Evolutionary conservation across 2,329 filamentous ascomycete species (phyloP), one percentile per base, ranked within the genome.

Genomic region (Penicillium sp.): DNA sequence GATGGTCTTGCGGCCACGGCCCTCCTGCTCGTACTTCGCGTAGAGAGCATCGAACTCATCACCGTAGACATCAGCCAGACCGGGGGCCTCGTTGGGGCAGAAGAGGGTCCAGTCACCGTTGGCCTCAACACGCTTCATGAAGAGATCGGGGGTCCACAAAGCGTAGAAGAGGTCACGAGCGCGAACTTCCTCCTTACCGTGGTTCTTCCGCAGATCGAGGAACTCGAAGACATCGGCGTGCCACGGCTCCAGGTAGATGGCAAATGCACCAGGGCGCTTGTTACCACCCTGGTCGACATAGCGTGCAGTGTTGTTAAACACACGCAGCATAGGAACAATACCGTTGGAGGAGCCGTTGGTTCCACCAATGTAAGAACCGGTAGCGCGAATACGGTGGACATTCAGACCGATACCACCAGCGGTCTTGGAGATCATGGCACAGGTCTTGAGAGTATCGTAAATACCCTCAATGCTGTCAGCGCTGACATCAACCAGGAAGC

Each of bases 381-480:
- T 99, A 62, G 94, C 91, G 77, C 94, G 92, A 71, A 99, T 99
- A 71, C 93, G 89, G 81, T 99, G 94, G 51, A 93, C 88, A 72
- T 99, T 97, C 64, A 99, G 84, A 70, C 94, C 94, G 75, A 99
- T 97, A 76, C 94, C 94, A 76, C 94, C 94, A 68, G 94, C 94
- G 80, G 94, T 97, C 86, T 99, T 99, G 73, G 94, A 99, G 78
- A 99, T 99, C 91, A 99, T 93, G 67, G 94, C 94, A 79, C 94
- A 99, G 1, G 91, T 97, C 87, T 99, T 99, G 69, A 99, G 85
- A 19, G 94, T 99, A 74, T 99, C 94, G 73, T 99, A 99, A 75
- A 99, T 99, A 68, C 94, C 94, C 67, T 99, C 94, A 73, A 99
- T 99, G 78, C 93, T 97, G 80, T 99, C 94, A 51, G 96, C 93